Evolutionary conservation across 768 basidiomycete genomes (phyloP).

Genomic region (Calvatia gigantea): DNA sequence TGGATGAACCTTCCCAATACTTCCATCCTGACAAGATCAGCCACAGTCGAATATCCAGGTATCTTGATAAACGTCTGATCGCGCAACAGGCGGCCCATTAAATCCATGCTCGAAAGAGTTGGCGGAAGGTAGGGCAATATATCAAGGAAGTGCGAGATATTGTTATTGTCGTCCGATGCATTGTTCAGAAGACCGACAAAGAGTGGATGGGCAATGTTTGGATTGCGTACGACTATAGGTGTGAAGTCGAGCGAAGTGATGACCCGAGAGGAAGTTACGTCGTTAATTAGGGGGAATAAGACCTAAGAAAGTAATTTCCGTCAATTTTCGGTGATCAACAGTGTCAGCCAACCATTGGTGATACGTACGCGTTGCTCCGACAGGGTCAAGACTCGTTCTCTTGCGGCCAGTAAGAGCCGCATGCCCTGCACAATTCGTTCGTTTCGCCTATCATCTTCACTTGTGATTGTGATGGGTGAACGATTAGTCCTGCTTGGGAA

Average conservation of each 20-base stretch:
- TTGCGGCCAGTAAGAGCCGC: constrained; percentile 64
- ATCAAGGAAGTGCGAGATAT: constrained; percentile 54
- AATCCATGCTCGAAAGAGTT: constrained; percentile 68
- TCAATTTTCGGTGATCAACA: no score
- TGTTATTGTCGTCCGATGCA: constrained; percentile 31
- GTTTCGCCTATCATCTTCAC: constrained; percentile 54
- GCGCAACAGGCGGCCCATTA: constrained; percentile 64
- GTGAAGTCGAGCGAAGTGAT: constrained; percentile 68
- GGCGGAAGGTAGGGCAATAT: constrained; percentile 66
- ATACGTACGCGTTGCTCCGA: constrained; percentile 67
- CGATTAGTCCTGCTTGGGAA: constrained; percentile 21
- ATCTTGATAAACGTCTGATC: constrained; percentile 51
- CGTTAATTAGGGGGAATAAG: constrained; percentile 47
- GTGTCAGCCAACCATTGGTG: neutral
- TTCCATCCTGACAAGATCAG: constrained; percentile 60
- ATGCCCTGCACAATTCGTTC: constrained; percentile 61
- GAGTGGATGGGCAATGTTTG: constrained; percentile 66
- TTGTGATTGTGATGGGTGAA: constrained; percentile 33
- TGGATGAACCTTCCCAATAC: constrained; percentile 71
- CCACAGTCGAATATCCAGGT: constrained; percentile 49
- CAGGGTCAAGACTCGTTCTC: constrained; percentile 69
- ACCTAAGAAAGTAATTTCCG: constrained; percentile 31
- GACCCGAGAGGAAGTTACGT: constrained; percentile 43
- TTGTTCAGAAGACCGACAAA: constrained; percentile 54
- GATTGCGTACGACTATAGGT: constrained; percentile 63